Evolutionary conservation across 345 rosid genomes (phyloP).

Genomic region (Acer negundo): DNA sequence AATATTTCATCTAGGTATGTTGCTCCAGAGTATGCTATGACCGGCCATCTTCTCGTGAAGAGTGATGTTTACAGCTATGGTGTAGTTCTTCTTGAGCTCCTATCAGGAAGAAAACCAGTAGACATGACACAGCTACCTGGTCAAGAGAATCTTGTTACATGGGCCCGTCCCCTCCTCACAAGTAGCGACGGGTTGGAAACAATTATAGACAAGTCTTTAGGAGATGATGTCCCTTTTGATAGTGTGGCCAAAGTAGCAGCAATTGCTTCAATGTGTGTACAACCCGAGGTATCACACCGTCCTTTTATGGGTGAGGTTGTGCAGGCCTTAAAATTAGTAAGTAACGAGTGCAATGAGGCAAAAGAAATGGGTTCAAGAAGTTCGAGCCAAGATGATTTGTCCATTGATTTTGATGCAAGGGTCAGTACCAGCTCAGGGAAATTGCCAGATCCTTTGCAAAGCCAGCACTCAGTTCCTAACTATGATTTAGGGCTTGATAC

Average conservation of each 20-base stretch:
- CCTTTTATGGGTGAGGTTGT: constrained; percentile 99
- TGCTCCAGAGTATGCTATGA: constrained; percentile 99
- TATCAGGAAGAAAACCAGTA: constrained; percentile 83
- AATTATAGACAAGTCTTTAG: constrained; percentile 66
- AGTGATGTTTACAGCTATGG: constrained; percentile 99
- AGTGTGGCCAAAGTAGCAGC: constrained; percentile 89
- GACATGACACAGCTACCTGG: constrained; percentile 92
- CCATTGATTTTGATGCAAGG: constrained; percentile 47
- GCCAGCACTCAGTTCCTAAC: constrained; percentile 35
- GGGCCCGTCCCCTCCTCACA: constrained; percentile 85
- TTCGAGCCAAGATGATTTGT: constrained; percentile 48
- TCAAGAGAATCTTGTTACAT: constrained; percentile 87
- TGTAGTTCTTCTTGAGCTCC: constrained; percentile 93
- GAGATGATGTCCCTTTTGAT: constrained; percentile 66
- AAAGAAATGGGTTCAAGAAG: constrained; percentile 59
- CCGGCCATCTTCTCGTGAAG: constrained; percentile 94
- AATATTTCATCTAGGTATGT: constrained; percentile 62
- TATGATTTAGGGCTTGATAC: constrained; percentile 61
- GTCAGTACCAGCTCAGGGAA: constrained; percentile 51
- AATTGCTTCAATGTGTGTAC: constrained; percentile 97
- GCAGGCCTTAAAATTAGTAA: constrained; percentile 89
- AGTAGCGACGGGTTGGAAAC: constrained; percentile 74
- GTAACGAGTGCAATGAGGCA: constrained; percentile 85
- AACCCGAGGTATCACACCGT: constrained; percentile 92
- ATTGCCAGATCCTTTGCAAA: constrained; percentile 36